Percentiles rank a stretch among this genome's conserved stretches.
These are phyloP conservation scores for Penicillium griseofulvum DNA, from an alignment of 2,329 filamentous ascomycete genomes.

Conservation along the genomic window DNA sequence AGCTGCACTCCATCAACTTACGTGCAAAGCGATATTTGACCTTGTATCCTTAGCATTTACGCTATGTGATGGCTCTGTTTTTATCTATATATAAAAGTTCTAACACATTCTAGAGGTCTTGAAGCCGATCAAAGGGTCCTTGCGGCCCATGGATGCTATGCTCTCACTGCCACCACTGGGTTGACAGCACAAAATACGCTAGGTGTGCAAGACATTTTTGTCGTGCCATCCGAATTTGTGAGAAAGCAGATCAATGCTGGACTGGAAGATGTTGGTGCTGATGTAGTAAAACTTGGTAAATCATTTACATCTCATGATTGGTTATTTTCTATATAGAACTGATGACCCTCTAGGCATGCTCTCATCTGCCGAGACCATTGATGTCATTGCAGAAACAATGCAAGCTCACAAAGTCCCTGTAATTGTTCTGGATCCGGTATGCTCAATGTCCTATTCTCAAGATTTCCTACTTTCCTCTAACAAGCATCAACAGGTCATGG, in stretches of 20 bases:
- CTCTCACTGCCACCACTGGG: conserved; percentile 92
- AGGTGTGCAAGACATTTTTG: conserved; percentile 77
- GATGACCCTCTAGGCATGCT: conserved; percentile 66
- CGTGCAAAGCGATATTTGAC: not conserved
- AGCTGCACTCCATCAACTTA: not conserved
- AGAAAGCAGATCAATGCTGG: conserved; percentile 81
- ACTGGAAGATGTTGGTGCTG: conserved; percentile 77
- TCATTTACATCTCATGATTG: conserved; percentile 3
- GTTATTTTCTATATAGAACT: not conserved
- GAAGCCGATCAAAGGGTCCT: conserved; percentile 96
- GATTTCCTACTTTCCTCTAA: conserved; percentile 8
- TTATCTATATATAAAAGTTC: not conserved
- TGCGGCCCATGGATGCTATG: conserved; percentile 87
- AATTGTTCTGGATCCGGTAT: conserved; percentile 73
- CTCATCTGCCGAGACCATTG: conserved; percentile 67
- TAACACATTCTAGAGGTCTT: conserved; percentile 64
- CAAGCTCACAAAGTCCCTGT: conserved; percentile 55
- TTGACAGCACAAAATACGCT: conserved; percentile 94
- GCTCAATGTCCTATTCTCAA: conserved; percentile 16
- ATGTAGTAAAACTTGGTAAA: conserved; percentile 88
- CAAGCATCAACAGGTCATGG: conserved; percentile 69
- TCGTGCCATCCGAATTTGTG: conserved; percentile 75
- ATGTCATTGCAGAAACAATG: conserved; percentile 65
- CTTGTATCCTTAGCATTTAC: not conserved
- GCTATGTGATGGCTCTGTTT: not conserved